phyloP scores from a whole-genome alignment of 2,329 filamentous ascomycete species.

The Xylaria hypoxylon region DNA sequence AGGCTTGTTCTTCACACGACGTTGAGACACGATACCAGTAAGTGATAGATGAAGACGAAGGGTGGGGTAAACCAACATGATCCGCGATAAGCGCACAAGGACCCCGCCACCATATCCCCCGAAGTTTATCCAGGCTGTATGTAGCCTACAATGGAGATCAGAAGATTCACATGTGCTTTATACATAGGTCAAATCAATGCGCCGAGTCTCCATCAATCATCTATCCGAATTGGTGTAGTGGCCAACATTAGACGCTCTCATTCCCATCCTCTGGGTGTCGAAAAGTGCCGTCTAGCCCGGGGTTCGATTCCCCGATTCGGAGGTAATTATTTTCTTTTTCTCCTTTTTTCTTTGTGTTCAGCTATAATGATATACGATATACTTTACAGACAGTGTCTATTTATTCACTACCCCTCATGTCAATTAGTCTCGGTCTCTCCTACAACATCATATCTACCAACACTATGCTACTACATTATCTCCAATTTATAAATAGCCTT shows the following conservation, averaged over 20 bases:
- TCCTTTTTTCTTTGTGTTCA: background rate
- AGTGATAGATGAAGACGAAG: constrained; percentile 11
- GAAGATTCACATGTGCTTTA: no score
- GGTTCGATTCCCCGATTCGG: constrained; percentile 52
- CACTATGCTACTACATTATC: no score
- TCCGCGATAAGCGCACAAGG: constrained; percentile 11
- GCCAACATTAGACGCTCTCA: constrained; percentile 54
- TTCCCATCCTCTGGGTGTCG: background rate
- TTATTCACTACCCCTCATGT: no score
- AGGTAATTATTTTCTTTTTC: constrained; percentile 25
- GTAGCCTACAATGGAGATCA: background rate
- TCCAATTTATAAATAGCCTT: no score
- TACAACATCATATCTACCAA: no score
- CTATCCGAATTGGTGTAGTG: constrained; percentile 54
- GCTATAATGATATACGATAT: no score
- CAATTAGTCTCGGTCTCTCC: no score
- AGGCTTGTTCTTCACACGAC: constrained; percentile 4
- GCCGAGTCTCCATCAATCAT: background rate
- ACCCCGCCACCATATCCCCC: background rate
- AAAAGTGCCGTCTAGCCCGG: constrained; percentile 44
- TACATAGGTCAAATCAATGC: no score
- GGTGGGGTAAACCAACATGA: constrained; percentile 24
- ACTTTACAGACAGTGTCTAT: no score
- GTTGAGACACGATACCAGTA: constrained; percentile 11
- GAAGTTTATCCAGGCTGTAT: constrained; percentile 25